Base-by-base conservation (phyloP, 805 yeast species). In the Saccharomycopsis sp. region DNA sequence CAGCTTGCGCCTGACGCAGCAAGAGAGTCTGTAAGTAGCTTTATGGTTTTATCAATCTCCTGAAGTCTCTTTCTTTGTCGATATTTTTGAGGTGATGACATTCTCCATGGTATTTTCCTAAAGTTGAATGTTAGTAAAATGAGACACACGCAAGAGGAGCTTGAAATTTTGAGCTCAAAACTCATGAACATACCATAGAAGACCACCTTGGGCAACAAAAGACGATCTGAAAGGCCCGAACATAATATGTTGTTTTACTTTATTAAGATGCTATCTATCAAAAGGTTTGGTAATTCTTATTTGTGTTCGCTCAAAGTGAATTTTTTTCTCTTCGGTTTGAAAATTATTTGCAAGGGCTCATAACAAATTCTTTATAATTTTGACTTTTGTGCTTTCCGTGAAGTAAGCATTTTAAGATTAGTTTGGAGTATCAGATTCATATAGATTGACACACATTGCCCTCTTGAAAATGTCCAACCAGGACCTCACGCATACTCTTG, bases 31-130 rank as follows among this genome's bases (percentile, higher is more conserved):
- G 71, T 73, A 17, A 87, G 66, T 5, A 73, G 70, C 36, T 75
- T 80, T 46, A 92, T 74, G 50, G 82, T 88, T 13, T 68, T 54
- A 64, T 92, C 98, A 38, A 92, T 96, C 32, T 64, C 64, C 57
- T 73, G 76, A 73, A 92, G 69, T 62, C 98, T 76, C 49, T 73
- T 69, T 65, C 96, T 75, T 57, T 85, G 87, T 56, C 97, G 72
- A 46, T 70, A 71, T 61, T 92, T 92, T 57, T 87, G 96, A 9
- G 71, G 75, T 26, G 69, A 64, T 2, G 95, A 82, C 71, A 89
- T 66, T 48, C 84, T 72, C 74, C 84, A 80, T 46, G 89, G 82
- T 38, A 67, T 69, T 59, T 80, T 82, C 83, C 79, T 72, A 39
- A 43, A 41, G 38, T 41, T 18, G 18, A 8, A 12, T 7, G 17